Percentiles rank a stretch among this genome's conserved stretches.
phyloP scores from a whole-genome alignment of 495 filamentous ascomycete species.

The Poronia punctata region DNA sequence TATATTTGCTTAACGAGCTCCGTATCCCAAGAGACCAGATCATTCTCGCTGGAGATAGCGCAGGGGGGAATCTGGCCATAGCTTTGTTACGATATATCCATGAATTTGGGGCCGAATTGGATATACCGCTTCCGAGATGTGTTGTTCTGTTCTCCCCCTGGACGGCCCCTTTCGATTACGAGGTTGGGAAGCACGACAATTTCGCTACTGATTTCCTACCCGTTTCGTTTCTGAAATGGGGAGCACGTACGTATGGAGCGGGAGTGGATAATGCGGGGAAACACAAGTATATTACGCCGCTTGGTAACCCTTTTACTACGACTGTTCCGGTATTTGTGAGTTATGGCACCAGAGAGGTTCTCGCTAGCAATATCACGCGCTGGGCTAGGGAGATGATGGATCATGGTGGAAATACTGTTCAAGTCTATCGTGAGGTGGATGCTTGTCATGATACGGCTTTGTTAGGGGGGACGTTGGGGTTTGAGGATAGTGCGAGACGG shows the following conservation, averaged over 20 bases:
- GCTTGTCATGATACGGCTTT: conserved; percentile 13
- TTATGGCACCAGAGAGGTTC: conserved; percentile 6
- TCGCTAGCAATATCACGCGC: neutral
- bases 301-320: conserved; percentile 12
- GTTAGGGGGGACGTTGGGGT: conserved; percentile 6
- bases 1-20: conserved; percentile 27
- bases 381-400: conserved; percentile 11
- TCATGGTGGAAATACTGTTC: conserved; percentile 1
- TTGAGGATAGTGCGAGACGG: conserved; percentile 12
- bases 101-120: conserved; percentile 22
- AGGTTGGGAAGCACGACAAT: neutral
- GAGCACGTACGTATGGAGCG: conserved; percentile 3
- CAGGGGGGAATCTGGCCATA: conserved; percentile 18
- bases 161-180: conserved; percentile 11
- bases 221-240: conserved; percentile 6
- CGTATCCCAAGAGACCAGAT: conserved; percentile 19
- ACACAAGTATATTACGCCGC: conserved; percentile 10
- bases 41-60: conserved; percentile 18
- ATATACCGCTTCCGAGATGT: conserved; percentile 4
- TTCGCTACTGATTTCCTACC: conserved; percentile 9
- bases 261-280: neutral
- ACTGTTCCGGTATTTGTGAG: conserved; percentile 10
- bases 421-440: conserved; percentile 8
- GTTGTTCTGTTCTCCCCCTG: conserved; percentile 12
- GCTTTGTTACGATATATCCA: conserved; percentile 31